These are phyloP conservation scores for Aspergillus proliferans DNA, from an alignment of 2,329 filamentous ascomycete species.

Conservation along the genomic window DNA sequence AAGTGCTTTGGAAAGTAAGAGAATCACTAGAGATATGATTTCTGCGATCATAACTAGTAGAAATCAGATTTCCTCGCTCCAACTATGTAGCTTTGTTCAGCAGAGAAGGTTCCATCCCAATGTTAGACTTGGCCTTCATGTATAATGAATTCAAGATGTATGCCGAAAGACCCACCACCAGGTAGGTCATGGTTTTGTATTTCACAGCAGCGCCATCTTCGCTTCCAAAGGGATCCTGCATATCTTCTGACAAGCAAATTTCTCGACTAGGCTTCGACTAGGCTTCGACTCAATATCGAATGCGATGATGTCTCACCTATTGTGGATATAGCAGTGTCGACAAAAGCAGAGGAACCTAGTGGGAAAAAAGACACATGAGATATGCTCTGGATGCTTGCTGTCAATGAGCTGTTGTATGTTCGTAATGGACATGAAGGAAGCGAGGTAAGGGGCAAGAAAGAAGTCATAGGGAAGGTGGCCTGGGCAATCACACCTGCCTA, in stretches of 20 bases:
- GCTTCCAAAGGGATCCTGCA: constrained; percentile 19
- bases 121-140: not conserved
- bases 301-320: not conserved
- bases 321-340: not conserved
- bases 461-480: too few relatives aligned
- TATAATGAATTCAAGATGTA: too few relatives aligned
- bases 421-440: not conserved
- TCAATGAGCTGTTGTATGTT: not conserved
- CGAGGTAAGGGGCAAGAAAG: not conserved
- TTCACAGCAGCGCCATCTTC: constrained; percentile 18
- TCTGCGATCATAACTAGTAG: constrained; percentile 49
- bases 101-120: constrained; percentile 6
- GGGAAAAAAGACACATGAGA: not conserved
- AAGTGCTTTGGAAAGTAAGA: constrained; percentile 48
- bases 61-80: not conserved
- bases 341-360: not conserved
- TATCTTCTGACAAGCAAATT: not conserved
- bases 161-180: constrained; percentile 17
- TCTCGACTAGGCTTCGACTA: not conserved
- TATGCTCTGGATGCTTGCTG: not conserved
- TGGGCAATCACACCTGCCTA: too few relatives aligned
- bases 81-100: constrained; percentile 2
- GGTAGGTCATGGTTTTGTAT: constrained; percentile 21
- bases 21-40: constrained; percentile 50
- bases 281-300: not conserved